Percentiles rank a stretch among this genome's conserved stretches.
phyloP scores from a whole-genome alignment of 2,329 filamentous ascomycete species.

The Aureobasidium sp. region DNA sequence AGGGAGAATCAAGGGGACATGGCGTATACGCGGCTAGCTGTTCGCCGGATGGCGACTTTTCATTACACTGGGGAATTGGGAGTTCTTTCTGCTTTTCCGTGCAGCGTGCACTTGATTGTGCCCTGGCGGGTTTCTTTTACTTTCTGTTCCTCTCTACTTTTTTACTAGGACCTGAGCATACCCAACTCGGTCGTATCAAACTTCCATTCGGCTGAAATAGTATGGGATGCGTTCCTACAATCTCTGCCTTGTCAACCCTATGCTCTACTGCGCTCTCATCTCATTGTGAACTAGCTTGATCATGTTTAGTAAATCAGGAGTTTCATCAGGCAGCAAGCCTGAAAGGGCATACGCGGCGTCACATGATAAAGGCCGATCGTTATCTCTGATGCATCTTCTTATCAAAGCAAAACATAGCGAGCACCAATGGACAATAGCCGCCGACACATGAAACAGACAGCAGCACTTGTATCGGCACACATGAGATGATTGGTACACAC shows the following conservation, averaged over 20 bases:
- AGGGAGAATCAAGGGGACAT: constrained; percentile 12
- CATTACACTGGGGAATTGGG: not conserved
- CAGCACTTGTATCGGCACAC: not conserved
- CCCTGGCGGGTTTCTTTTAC: not conserved
- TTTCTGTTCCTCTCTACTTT: not conserved
- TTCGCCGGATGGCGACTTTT: not conserved
- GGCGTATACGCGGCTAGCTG: constrained; percentile 14
- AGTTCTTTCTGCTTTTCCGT: constrained; percentile 1
- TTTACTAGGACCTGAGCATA: constrained; percentile 10
- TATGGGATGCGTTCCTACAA: not conserved
- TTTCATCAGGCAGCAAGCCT: not conserved
- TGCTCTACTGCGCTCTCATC: not conserved
- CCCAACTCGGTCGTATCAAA: constrained; percentile 9
- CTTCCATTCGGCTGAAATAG: not conserved
- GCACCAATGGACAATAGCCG: not conserved
- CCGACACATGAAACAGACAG: not conserved
- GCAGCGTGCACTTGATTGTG: constrained; percentile 4
- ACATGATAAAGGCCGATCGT: constrained; percentile 5
- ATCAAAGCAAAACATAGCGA: not conserved
- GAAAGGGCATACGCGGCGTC: constrained; percentile 2
- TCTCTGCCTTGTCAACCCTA: not conserved
- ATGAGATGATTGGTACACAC: not conserved
- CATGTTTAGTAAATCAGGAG: not conserved
- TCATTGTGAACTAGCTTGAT: not conserved
- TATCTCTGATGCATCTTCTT: not conserved